phyloP scores from a whole-genome alignment of 2,329 filamentous ascomycete genomes.

The Beauveria rudraprayagi region DNA sequence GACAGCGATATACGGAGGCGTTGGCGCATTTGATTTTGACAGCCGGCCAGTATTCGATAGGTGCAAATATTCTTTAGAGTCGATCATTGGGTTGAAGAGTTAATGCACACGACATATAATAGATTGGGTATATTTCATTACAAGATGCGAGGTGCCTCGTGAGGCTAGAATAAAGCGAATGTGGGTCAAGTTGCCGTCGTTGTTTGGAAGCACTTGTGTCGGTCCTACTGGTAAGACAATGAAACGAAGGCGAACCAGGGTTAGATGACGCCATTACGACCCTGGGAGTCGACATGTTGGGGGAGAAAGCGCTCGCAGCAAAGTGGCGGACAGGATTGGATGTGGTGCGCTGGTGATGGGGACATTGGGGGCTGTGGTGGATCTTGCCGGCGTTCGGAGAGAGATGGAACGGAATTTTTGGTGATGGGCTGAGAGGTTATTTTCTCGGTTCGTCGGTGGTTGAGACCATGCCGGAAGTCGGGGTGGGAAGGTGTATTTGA shows the following conservation, averaged over 20 bases:
- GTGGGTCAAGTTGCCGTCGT: too few relatives aligned
- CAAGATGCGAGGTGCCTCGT: background rate
- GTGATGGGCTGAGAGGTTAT: background rate
- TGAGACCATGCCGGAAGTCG: constrained; percentile 1
- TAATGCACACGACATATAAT: constrained; percentile 1
- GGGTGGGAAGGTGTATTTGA: background rate
- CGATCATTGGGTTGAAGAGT: background rate
- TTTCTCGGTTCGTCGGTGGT: constrained; percentile 11
- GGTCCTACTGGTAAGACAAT: too few relatives aligned
- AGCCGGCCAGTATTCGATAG: background rate
- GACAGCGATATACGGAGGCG: background rate
- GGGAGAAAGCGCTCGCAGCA: background rate
- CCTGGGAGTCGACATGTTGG: background rate
- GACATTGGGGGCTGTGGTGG: background rate
- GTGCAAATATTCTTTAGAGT: background rate
- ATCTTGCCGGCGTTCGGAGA: background rate
- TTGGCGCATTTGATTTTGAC: background rate
- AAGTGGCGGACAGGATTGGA: background rate
- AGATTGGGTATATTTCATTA: background rate
- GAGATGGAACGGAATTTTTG: background rate
- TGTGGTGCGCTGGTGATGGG: background rate
- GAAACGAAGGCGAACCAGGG: constrained; percentile 3
- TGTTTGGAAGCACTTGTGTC: too few relatives aligned
- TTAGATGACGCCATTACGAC: constrained; percentile 12
- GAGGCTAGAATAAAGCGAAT: background rate